Conservation (phyloP, 163 green algal species). For the Scenedesmus sp. region DNA sequence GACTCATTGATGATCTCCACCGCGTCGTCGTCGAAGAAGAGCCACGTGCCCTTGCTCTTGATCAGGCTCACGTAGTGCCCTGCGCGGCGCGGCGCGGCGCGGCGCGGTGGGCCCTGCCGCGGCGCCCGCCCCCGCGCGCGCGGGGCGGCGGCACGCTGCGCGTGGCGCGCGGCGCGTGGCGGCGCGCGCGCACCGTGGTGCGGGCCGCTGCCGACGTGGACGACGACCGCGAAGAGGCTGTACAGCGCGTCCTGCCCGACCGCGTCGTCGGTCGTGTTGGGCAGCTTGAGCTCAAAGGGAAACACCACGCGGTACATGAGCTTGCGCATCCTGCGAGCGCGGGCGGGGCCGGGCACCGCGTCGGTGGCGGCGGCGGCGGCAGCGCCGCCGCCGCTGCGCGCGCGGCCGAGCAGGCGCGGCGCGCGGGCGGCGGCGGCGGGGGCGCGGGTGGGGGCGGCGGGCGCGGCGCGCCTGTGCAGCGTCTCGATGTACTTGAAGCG, state of each 20-base stretch:
- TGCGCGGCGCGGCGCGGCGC: no score
- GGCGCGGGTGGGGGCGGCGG: no score
- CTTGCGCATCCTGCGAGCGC: conserved; percentile 83
- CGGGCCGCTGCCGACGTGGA: conserved; percentile 94
- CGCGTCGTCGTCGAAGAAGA: conserved; percentile 91
- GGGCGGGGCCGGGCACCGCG: no score
- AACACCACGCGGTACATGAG: conserved; percentile 98
- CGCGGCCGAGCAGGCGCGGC: no score
- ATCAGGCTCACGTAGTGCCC: conserved; percentile 96
- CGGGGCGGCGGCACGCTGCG: neutral
- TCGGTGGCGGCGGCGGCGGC: no score
- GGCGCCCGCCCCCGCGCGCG: neutral
- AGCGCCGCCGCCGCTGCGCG: no score
- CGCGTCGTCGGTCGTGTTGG: conserved; percentile 83
- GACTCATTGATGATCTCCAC: conserved; percentile 72
- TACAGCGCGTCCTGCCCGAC: conserved; percentile 79
- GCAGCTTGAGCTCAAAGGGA: conserved; percentile 95
- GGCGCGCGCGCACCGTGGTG: conserved; percentile 94
- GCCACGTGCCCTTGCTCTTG: conserved; percentile 85
- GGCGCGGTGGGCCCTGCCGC: no score
- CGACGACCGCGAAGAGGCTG: conserved; percentile 94
- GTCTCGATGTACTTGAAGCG: conserved; percentile 97
- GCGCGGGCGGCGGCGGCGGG: no score
- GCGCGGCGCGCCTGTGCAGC: conserved; percentile 75
- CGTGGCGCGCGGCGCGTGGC: no score